A percentile compares a stretch with the other conserved stretches of the same genome.
phyloP scores from a whole-genome alignment of 352 stramenopile genomes.

The Pythium volutum region DNA sequence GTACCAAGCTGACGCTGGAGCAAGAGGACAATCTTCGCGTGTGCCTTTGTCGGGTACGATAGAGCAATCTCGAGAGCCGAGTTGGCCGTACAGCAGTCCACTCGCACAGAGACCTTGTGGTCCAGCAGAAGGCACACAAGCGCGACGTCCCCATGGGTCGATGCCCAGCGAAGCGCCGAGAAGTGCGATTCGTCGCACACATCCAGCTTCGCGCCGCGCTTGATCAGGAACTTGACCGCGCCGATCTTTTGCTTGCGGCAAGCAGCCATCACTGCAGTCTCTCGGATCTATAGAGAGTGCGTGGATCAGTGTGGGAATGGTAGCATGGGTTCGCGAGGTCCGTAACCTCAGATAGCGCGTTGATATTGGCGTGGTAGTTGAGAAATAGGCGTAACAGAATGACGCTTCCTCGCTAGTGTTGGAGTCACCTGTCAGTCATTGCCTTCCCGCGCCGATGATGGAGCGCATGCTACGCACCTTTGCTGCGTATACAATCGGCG shows the following conservation, averaged over 20 bases:
- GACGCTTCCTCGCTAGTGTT: constrained; percentile 37
- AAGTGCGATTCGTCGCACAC: constrained; percentile 39
- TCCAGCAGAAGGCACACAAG: constrained; percentile 40
- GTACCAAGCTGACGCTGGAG: constrained; percentile 41
- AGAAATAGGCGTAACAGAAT: constrained; percentile 49
- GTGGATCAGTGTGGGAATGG: not conserved
- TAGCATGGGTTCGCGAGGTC: not conserved
- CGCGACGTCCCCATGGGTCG: constrained; percentile 30
- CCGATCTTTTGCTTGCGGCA: constrained; percentile 46
- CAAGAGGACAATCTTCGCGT: constrained; percentile 36
- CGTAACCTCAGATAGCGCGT: constrained; percentile 40
- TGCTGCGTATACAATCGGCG: constrained; percentile 57
- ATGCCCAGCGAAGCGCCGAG: constrained; percentile 52
- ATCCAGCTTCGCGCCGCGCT: constrained; percentile 37
- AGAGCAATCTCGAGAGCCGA: constrained; percentile 47
- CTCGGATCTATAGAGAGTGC: constrained; percentile 30
- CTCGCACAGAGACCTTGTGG: constrained; percentile 38
- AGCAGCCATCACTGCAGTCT: constrained; percentile 47
- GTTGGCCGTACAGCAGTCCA: constrained; percentile 45
- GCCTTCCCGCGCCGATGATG: not conserved
- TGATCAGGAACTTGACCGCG: constrained; percentile 39
- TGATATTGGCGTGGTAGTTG: constrained; percentile 57
- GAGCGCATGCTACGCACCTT: constrained; percentile 29
- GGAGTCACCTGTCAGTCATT: not conserved
- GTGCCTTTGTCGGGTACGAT: constrained; percentile 27